Percentiles rank a stretch among this genome's conserved stretches.
phyloP scores from a whole-genome alignment of 2,329 filamentous ascomycete genomes.

The Sclerotinia trifoliorum region DNA sequence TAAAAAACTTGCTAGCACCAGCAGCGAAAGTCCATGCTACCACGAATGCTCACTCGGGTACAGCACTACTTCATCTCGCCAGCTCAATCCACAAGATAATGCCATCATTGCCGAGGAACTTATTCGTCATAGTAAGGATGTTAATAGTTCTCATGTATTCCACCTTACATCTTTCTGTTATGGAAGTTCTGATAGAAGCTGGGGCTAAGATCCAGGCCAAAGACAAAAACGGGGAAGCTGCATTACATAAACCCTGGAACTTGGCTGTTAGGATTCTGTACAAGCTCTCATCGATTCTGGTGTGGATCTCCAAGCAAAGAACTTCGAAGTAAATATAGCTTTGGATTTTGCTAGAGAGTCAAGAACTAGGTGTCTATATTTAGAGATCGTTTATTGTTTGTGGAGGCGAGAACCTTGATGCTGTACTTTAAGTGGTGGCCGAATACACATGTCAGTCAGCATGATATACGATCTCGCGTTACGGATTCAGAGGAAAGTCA shows the following conservation, averaged over 20 bases:
- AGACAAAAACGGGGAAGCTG: not conserved
- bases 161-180: not conserved
- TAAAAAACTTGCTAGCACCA: not conserved
- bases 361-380: not conserved
- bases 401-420: not conserved
- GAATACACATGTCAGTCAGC: not conserved
- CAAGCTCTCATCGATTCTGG: not conserved
- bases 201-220: not conserved
- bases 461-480: not conserved
- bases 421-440: not conserved
- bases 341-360: not conserved
- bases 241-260: not conserved
- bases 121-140: not conserved
- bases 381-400: conserved; percentile 3
- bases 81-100: not conserved
- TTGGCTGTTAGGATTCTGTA: conserved; percentile 4
- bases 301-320: not conserved
- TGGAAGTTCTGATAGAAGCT: not conserved
- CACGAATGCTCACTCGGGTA: not conserved
- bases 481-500: not conserved
- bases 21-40: conserved; percentile 12
- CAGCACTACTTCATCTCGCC: not conserved
- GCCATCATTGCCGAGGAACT: not conserved
- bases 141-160: not conserved
- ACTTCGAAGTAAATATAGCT: not conserved